Base-by-base conservation (phyloP, 306 rosid genomes). In the Arachis stenosperma region DNA sequence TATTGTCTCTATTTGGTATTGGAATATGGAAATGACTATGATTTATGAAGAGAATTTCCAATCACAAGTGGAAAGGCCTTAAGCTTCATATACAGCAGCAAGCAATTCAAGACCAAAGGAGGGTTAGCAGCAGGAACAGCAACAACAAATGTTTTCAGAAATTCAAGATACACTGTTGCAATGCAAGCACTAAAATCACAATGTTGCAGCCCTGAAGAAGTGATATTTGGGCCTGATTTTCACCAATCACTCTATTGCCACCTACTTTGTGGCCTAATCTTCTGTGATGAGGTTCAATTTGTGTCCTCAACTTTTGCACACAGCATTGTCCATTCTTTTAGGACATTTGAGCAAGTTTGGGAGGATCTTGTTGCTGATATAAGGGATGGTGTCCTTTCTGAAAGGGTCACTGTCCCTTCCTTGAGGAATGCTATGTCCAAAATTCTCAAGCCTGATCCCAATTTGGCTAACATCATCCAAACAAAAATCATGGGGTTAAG, bases 201-300 rank as follows among this genome's bases (percentile, higher is more conserved):
- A 7, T 74, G 87, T 68, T 82, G 91, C 76, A 89, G 99, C 85
- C 99, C 99, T 0, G 92, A 88, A 30, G 99, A 84, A 50, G 97
- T 95, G 4, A 86, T 95, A 22, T 95, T 91, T 11, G 92, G 96
- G 44, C 77, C 91, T 5, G 99, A 95, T 76, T 91, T 88, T 75
- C 87, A 88, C 64, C 98, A 95, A 69, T 88, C 99, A 2, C 29
- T 95, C 3, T 95, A 95, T 78, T 95, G 98, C 79, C 99, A 95
- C 74, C 92, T 95, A 75, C 75, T 95, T 27, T 91, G 99, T 58
- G 98, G 97, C 2, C 80, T 95, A 27, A 78, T 95, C 40, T 87
- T 83, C 67, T 48, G 82, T 1, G 90, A 91, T 1, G 90, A 91
- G 63, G 77, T 95, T 63, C 89, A 85, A 58, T 13, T 82, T 55